Evolutionary conservation across 176 grass and related monocot species (phyloP).

Genomic region (Dendrocalamus sinicus): DNA sequence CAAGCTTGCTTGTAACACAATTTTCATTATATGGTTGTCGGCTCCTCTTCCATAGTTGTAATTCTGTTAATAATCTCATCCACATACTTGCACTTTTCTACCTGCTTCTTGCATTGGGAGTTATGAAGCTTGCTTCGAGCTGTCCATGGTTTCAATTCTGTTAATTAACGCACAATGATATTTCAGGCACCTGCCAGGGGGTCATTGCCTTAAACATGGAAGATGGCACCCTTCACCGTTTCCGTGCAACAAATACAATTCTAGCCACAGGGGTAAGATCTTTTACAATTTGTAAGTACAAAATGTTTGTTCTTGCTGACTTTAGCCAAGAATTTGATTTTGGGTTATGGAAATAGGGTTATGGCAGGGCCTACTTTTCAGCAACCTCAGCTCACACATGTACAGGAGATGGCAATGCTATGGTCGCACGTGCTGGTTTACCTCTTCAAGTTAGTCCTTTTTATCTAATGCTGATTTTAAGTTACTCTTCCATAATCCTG

Average conservation of each 20-base stretch:
- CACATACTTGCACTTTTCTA: not conserved
- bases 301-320: constrained; percentile 21
- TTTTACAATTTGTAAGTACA: not conserved
- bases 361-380: constrained; percentile 95
- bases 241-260: constrained; percentile 84
- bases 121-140: not conserved
- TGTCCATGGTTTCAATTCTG: not conserved
- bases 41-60: constrained; percentile 27
- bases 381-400: constrained; percentile 98
- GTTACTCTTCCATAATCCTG: constrained; percentile 11
- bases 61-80: not conserved
- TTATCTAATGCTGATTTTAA: constrained; percentile 20
- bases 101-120: constrained; percentile 10
- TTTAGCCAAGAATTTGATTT: not conserved
- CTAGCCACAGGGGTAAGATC: constrained; percentile 81
- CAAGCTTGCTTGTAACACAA: constrained; percentile 4
- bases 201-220: constrained; percentile 99
- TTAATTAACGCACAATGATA: constrained; percentile 34
- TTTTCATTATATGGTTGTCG: not conserved
- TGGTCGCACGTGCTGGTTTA: constrained; percentile 93
- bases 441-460: constrained; percentile 68
- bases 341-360: constrained; percentile 53
- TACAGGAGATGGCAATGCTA: constrained; percentile 96
- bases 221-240: constrained; percentile 94
- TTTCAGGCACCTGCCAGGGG: constrained; percentile 75